A percentile compares a stretch with the other conserved stretches of the same genome.
Evolutionary conservation across 495 filamentous ascomycete genomes (phyloP).

Genomic region (Daldinia concentrica): DNA sequence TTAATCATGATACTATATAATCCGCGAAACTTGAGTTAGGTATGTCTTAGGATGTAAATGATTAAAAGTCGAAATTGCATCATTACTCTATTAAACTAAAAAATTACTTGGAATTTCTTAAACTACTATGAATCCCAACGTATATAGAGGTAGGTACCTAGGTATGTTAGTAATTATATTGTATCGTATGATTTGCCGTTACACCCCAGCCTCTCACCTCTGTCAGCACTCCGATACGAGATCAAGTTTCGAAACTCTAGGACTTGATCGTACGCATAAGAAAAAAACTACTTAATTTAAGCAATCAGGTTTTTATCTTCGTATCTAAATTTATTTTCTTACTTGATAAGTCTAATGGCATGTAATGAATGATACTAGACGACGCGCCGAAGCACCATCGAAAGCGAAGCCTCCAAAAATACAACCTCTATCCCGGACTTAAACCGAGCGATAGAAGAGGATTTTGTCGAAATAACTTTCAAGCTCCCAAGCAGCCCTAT

Average conservation of each 20-base stretch:
- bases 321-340: neutral
- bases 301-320: neutral
- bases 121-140: neutral
- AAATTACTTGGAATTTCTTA: neutral
- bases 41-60: neutral
- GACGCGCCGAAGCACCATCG: neutral
- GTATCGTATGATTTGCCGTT: neutral
- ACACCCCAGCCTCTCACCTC: neutral
- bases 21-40: neutral
- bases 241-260: neutral
- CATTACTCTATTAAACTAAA: neutral
- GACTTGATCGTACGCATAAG: neutral
- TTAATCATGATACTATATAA: neutral
- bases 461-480: constrained; percentile 46
- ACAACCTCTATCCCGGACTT: neutral
- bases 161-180: neutral
- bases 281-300: neutral
- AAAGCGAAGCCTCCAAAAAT: neutral
- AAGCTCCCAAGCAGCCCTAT: constrained; percentile 36
- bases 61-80: neutral
- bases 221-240: neutral
- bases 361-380: neutral
- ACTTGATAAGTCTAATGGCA: neutral
- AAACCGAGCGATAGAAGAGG: neutral
- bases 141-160: neutral